phyloP scores from a whole-genome alignment of 371 early-diverging fungal species.

The Gilbertella persicaria region DNA sequence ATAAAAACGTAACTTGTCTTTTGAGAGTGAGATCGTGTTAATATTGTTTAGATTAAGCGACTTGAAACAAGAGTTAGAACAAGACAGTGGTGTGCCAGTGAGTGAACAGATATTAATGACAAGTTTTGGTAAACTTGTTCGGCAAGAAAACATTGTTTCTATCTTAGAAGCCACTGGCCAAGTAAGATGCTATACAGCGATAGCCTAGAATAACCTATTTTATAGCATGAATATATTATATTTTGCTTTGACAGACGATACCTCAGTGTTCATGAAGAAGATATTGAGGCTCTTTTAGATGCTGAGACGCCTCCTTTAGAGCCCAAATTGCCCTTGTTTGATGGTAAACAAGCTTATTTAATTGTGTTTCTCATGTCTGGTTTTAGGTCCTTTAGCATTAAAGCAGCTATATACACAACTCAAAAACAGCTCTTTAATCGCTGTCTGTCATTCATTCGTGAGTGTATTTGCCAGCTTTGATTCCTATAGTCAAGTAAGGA shows the following conservation, averaged over 20 bases:
- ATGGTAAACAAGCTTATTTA: conserved; percentile 18
- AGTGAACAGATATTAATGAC: conserved; percentile 65
- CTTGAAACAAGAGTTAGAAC: conserved; percentile 50
- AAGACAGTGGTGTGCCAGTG: conserved; percentile 48
- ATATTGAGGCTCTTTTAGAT: conserved; percentile 32
- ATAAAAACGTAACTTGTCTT: conserved; percentile 34
- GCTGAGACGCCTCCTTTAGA: conserved; percentile 43
- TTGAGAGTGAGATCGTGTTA: neutral
- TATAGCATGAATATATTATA: conserved; percentile 47
- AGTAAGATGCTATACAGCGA: conserved; percentile 28
- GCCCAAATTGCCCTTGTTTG: conserved; percentile 29
- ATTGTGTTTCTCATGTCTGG: neutral
- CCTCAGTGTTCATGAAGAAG: conserved; percentile 30
- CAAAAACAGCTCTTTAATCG: conserved; percentile 7
- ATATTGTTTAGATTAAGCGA: conserved; percentile 32
- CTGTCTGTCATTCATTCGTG: conserved; percentile 23
- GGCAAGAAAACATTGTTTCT: conserved; percentile 50
- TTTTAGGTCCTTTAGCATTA: neutral
- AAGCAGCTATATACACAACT: conserved; percentile 5
- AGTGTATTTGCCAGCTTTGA: conserved; percentile 32
- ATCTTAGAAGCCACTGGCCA: conserved; percentile 52
- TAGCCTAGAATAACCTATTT: neutral
- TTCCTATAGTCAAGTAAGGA: conserved; percentile 35
- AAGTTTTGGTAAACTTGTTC: conserved; percentile 57
- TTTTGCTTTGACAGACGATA: conserved; percentile 50